Evolutionary conservation across 148 eudicot species (phyloP).

Genomic region (Rhododendron kiyosumense): DNA sequence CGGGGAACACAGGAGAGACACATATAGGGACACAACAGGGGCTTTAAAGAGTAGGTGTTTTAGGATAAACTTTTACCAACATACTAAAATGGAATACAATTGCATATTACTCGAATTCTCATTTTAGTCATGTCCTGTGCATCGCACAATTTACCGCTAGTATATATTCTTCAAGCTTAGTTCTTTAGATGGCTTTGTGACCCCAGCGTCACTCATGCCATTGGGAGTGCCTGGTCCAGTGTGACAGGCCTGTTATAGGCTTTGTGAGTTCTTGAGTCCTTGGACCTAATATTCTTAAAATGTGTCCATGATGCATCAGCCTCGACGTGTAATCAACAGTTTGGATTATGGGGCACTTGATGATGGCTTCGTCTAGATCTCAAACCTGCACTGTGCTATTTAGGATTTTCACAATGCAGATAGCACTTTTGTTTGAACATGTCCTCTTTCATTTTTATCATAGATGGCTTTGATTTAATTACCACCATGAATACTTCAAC

Average conservation of each 20-base stretch:
- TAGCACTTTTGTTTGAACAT: not conserved
- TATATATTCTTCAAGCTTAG: not conserved
- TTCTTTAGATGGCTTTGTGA: not conserved
- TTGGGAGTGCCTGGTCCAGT: not conserved
- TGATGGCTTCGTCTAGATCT: not conserved
- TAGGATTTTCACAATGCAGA: not conserved
- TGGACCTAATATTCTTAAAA: not conserved
- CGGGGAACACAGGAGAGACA: too few relatives aligned
- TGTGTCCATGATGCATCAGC: not conserved
- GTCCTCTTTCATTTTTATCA: not conserved
- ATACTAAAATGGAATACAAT: too few relatives aligned
- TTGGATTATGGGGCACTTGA: not conserved
- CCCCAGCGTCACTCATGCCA: not conserved
- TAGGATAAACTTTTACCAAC: too few relatives aligned
- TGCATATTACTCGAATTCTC: too few relatives aligned
- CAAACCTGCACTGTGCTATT: not conserved
- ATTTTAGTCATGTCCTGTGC: not conserved
- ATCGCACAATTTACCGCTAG: not conserved
- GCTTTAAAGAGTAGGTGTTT: too few relatives aligned
- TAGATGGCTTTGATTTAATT: not conserved
- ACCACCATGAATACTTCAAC: not conserved
- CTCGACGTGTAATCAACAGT: not conserved
- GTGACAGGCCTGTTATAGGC: not conserved
- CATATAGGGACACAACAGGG: too few relatives aligned
- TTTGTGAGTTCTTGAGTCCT: not conserved